Conservation (phyloP, 2,329 filamentous ascomycete genomes). For the Capronia epimyces region DNA sequence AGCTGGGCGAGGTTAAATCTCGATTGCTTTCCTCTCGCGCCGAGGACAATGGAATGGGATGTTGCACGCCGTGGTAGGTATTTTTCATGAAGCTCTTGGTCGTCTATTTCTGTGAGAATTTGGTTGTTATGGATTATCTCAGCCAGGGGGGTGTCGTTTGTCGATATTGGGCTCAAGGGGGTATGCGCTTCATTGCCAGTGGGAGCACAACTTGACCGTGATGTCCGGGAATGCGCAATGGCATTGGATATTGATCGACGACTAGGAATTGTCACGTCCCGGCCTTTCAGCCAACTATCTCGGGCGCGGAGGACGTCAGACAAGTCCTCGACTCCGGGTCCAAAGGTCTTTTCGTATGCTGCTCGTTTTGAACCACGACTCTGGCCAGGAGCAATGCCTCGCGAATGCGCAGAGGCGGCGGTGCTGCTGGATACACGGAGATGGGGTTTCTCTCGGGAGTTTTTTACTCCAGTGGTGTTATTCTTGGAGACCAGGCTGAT, state of each 20-base stretch:
- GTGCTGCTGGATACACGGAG: background rate
- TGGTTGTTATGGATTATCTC: slow-evolving; percentile 3
- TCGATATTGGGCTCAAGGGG: background rate
- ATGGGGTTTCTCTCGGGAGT: background rate
- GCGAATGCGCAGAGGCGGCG: slow-evolving; percentile 33
- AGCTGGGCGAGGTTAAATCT: slow-evolving; percentile 40
- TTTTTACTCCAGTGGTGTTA: background rate
- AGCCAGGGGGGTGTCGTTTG: background rate
- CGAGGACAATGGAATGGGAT: slow-evolving; percentile 47
- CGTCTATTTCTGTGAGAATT: background rate
- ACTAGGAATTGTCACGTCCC: slow-evolving; percentile 49
- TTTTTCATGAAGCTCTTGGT: slow-evolving; percentile 7
- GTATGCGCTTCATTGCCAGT: background rate
- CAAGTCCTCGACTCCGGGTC: slow-evolving; percentile 47
- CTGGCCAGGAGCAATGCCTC: slow-evolving; percentile 36
- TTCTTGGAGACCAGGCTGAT: slow-evolving; percentile 6
- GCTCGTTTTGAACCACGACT: slow-evolving; percentile 40
- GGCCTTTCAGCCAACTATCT: slow-evolving; percentile 45
- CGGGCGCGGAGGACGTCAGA: slow-evolving; percentile 44
- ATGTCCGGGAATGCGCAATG: background rate
- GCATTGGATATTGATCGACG: slow-evolving; percentile 33
- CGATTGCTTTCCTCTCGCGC: slow-evolving; percentile 43
- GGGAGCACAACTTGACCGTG: background rate
- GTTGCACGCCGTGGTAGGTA: slow-evolving; percentile 23
- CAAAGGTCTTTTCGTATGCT: slow-evolving; percentile 48